These are phyloP conservation scores for Botrytis pseudocinerea DNA, from an alignment of 2,329 filamentous ascomycete genomes.

Conservation along the genomic window DNA sequence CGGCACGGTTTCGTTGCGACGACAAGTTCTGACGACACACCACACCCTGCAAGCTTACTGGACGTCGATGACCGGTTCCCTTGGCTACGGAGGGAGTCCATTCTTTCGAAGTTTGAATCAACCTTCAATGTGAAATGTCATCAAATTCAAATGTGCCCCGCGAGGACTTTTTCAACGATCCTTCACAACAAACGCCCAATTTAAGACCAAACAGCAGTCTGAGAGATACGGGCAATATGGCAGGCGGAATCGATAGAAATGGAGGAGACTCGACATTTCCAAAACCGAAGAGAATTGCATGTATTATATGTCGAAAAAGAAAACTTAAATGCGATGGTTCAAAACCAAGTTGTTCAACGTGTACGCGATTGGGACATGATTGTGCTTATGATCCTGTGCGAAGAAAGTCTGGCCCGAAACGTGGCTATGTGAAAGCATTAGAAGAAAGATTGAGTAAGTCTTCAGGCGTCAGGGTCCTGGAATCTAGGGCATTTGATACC, in stretches of 20 bases:
- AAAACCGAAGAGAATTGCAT: slow-evolving; percentile 90
- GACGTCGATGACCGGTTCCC: not conserved
- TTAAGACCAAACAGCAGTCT: slow-evolving; percentile 38
- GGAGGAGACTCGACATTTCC: slow-evolving; percentile 58
- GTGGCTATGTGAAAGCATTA: slow-evolving; percentile 69
- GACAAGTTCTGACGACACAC: slow-evolving; percentile 3
- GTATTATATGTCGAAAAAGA: slow-evolving; percentile 87
- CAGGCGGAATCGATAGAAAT: slow-evolving; percentile 45
- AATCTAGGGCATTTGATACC: slow-evolving; percentile 21
- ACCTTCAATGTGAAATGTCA: slow-evolving; percentile 35
- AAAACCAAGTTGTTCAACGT: slow-evolving; percentile 67
- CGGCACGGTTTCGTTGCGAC: not conserved
- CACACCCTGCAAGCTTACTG: slow-evolving; percentile 14
- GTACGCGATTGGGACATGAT: slow-evolving; percentile 62
- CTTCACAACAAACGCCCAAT: slow-evolving; percentile 45
- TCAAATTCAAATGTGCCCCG: slow-evolving; percentile 39
- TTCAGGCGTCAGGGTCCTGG: slow-evolving; percentile 35
- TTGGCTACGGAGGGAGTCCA: not conserved
- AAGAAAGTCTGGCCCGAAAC: slow-evolving; percentile 70
- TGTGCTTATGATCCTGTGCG: slow-evolving; percentile 70
- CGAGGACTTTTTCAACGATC: slow-evolving; percentile 59
- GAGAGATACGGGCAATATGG: slow-evolving; percentile 38
- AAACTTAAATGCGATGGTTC: slow-evolving; percentile 75
- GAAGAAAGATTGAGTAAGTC: slow-evolving; percentile 86
- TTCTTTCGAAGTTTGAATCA: not conserved